phyloP scores from a whole-genome alignment of 352 stramenopile species.

The Phytophthora citrophthora region DNA sequence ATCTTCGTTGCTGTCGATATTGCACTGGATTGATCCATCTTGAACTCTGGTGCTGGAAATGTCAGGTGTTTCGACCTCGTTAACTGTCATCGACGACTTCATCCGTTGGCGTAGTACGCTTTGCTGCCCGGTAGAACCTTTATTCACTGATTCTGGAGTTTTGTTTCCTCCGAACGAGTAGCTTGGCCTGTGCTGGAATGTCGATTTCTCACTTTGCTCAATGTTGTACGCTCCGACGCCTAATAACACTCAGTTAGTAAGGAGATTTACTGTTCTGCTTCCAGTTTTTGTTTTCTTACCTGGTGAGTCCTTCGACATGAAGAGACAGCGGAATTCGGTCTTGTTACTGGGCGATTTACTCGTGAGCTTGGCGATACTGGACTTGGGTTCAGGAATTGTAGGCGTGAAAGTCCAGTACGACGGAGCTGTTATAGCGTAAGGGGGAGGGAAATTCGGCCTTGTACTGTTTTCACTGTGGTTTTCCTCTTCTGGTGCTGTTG shows the following conservation, averaged over 20 bases:
- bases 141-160: background rate
- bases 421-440: slow-evolving; percentile 40
- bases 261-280: too few relatives aligned
- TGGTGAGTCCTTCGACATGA: slow-evolving; percentile 23
- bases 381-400: slow-evolving; percentile 27
- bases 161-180: slow-evolving; percentile 43
- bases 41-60: too few relatives aligned
- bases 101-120: slow-evolving; percentile 10
- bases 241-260: slow-evolving; percentile 2
- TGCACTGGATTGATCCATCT: background rate
- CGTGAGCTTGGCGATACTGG: slow-evolving; percentile 29
- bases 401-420: slow-evolving; percentile 40
- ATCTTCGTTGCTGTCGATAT: background rate
- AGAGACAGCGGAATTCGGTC: slow-evolving; percentile 19
- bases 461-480: slow-evolving; percentile 14
- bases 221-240: slow-evolving; percentile 66
- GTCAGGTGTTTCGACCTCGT: background rate
- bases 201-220: slow-evolving; percentile 48
- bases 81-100: slow-evolving; percentile 31
- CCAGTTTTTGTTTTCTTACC: slow-evolving; percentile 9
- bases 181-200: slow-evolving; percentile 43
- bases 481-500: slow-evolving; percentile 19
- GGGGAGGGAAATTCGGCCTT: slow-evolving; percentile 34
- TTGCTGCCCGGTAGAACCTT: slow-evolving; percentile 3
- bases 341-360: slow-evolving; percentile 26